A percentile compares a stretch with the other conserved stretches of the same genome.
Evolutionary conservation across 2,329 filamentous ascomycete species (phyloP).

Genomic region (Berkeleyomyces basicola): DNA sequence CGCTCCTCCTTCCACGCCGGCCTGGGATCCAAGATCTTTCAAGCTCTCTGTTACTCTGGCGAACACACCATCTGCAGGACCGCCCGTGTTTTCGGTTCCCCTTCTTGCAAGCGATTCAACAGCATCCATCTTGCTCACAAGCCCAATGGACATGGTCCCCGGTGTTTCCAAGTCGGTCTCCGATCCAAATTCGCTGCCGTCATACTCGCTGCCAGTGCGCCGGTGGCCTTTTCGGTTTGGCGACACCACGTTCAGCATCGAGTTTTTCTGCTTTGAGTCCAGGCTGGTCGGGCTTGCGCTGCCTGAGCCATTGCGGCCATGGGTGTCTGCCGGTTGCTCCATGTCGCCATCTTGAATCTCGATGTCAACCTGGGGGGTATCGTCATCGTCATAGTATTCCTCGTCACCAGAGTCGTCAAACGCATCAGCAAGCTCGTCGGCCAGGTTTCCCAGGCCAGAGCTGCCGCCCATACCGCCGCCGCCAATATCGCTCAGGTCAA

Average conservation of each 20-base stretch:
- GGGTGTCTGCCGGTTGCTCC: background rate
- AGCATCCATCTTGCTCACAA: conserved; percentile 54
- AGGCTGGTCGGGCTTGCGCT: conserved; percentile 11
- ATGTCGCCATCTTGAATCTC: conserved; percentile 13
- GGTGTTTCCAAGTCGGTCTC: conserved; percentile 53
- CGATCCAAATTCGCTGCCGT: conserved; percentile 58
- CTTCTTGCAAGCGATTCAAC: conserved; percentile 53
- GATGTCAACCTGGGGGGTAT: conserved; percentile 23
- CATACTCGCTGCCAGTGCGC: conserved; percentile 42
- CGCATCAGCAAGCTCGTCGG: conserved; percentile 64
- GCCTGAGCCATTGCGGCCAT: conserved; percentile 3
- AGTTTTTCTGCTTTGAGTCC: conserved; percentile 21
- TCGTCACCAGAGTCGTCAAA: conserved; percentile 50
- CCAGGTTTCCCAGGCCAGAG: conserved; percentile 57
- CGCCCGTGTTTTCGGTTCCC: conserved; percentile 49
- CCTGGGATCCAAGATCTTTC: conserved; percentile 55
- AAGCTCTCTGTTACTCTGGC: conserved; percentile 51
- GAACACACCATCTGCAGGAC: conserved; percentile 48
- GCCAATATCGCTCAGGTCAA: conserved; percentile 31
- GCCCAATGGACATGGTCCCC: conserved; percentile 43
- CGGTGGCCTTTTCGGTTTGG: conserved; percentile 31
- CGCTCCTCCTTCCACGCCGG: conserved; percentile 53
- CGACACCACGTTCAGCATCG: conserved; percentile 30
- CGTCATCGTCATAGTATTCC: conserved; percentile 29
- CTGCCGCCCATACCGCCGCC: conserved; percentile 22